Evolutionary conservation across 768 basidiomycete species (phyloP).

Genomic region (Lactarius indigo): DNA sequence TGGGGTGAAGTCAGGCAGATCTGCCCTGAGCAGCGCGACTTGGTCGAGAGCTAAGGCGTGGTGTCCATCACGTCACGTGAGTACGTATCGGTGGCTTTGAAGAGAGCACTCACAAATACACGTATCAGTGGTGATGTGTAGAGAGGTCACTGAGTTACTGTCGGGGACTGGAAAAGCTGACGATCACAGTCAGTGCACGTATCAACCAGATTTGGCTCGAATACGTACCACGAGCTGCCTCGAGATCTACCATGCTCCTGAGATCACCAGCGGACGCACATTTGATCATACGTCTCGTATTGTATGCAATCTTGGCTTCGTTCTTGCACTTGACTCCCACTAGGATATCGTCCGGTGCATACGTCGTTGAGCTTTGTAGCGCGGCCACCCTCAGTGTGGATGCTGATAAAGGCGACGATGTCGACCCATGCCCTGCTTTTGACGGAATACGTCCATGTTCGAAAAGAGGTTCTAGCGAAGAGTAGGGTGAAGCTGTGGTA

Average conservation of each 20-base stretch:
- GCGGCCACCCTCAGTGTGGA: not conserved
- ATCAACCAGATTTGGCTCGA: not conserved
- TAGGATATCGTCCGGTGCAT: conserved; percentile 13
- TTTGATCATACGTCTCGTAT: not conserved
- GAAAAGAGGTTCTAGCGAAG: not conserved
- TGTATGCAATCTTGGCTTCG: not conserved
- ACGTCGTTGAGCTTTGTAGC: not conserved
- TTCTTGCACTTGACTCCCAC: not conserved
- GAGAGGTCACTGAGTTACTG: not conserved
- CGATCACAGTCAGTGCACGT: not conserved
- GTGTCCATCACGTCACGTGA: not conserved
- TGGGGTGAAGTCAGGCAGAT: conserved; percentile 13
- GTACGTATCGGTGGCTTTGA: not conserved
- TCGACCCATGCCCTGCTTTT: not conserved
- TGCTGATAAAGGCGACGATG: not conserved
- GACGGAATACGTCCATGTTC: not conserved
- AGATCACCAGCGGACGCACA: conserved; percentile 7
- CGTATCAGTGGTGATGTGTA: not conserved
- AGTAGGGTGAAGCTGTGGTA: no score
- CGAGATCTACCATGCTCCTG: not conserved
- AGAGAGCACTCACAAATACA: not conserved
- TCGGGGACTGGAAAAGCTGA: not conserved
- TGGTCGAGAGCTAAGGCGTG: not conserved
- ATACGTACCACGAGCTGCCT: not conserved
- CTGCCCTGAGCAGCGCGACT: conserved; percentile 2